Conservation (phyloP, 208 protist genomes). For the Entamoeba nuttalli region DNA sequence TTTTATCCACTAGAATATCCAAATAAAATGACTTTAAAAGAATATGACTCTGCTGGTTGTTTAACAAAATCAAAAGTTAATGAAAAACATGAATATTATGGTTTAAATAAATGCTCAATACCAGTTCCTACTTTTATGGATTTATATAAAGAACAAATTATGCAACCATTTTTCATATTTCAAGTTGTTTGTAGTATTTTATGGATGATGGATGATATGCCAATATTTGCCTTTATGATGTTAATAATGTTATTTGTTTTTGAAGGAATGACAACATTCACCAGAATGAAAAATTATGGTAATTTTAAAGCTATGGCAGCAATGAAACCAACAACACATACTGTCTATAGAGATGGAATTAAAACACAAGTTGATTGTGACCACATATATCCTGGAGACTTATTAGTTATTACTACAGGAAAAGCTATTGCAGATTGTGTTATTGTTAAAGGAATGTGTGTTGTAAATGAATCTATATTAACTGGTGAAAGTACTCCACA, state of each 20-base stretch:
- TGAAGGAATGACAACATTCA: conserved; percentile 44
- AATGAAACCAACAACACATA: neutral
- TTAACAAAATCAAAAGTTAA: neutral
- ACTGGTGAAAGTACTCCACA: conserved; percentile 94
- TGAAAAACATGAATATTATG: neutral
- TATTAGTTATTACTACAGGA: conserved; percentile 42
- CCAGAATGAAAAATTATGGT: neutral
- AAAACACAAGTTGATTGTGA: conserved; percentile 15
- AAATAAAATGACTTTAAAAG: neutral
- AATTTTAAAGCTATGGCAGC: neutral
- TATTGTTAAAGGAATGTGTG: conserved; percentile 36
- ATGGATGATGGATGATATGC: conserved; percentile 73
- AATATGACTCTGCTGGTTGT: neutral
- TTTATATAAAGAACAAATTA: conserved; percentile 77
- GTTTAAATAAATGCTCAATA: conserved; percentile 50
- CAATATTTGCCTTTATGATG: conserved; percentile 83
- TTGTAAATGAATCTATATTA: conserved; percentile 93
- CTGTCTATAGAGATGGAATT: neutral
- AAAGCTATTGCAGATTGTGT: conserved; percentile 19
- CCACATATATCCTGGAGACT: conserved; percentile 73
- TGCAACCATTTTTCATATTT: conserved; percentile 93
- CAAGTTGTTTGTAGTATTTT: conserved; percentile 58
- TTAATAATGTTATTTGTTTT: conserved; percentile 81
- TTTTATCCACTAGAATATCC: neutral
- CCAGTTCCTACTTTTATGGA: conserved; percentile 74